phyloP scores from a whole-genome alignment of 495 filamentous ascomycete species.

The Aspergillus sclerotioniger region DNA sequence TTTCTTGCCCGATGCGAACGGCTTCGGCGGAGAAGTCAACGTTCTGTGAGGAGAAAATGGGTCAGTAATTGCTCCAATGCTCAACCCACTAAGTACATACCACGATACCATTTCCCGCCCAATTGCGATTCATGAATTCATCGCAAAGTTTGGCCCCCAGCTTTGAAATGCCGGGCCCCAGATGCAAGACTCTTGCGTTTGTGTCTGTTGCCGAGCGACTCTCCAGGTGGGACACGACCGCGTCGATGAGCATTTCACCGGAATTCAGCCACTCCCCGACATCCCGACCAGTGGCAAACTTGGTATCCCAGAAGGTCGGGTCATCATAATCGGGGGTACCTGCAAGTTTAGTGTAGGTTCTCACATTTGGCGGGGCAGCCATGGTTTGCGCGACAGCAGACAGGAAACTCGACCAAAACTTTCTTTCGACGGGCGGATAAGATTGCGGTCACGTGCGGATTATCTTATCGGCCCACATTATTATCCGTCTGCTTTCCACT shows the following conservation, averaged over 20 bases:
- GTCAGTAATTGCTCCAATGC: neutral
- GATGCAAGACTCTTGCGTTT: constrained; percentile 27
- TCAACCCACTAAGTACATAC: constrained; percentile 21
- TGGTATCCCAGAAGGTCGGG: constrained; percentile 37
- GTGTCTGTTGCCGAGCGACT: constrained; percentile 1
- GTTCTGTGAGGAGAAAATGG: constrained; percentile 25
- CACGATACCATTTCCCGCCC: constrained; percentile 36
- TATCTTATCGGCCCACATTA: neutral
- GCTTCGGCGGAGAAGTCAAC: constrained; percentile 46
- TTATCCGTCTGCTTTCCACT: no score
- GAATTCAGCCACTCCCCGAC: constrained; percentile 46
- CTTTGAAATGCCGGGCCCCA: constrained; percentile 42
- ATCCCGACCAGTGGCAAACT: constrained; percentile 41
- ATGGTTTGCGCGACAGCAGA: constrained; percentile 12
- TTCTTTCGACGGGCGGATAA: neutral
- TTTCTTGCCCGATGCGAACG: constrained; percentile 34
- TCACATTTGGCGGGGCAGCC: constrained; percentile 8
- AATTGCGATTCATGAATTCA: constrained; percentile 27
- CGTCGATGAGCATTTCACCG: constrained; percentile 35
- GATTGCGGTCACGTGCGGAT: constrained; percentile 1
- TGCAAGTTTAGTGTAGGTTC: constrained; percentile 24
- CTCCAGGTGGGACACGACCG: constrained; percentile 30
- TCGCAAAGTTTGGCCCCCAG: constrained; percentile 36
- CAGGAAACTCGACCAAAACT: neutral
- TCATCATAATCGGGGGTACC: constrained; percentile 43